Conservation (phyloP, 2,329 filamentous ascomycete species). For the Phyllosticta citribraziliensis region DNA sequence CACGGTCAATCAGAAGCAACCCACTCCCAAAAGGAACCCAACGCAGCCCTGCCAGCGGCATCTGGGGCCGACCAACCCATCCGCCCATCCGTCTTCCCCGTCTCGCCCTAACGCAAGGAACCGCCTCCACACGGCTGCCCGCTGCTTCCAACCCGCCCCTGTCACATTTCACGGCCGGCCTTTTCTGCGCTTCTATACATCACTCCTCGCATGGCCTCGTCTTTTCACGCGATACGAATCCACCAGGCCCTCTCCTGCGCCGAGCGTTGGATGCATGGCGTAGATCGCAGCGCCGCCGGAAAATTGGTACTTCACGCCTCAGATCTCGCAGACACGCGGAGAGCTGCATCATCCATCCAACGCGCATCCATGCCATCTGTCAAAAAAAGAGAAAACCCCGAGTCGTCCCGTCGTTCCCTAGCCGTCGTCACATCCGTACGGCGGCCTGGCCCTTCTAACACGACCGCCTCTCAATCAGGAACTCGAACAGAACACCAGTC, state of each 20-base stretch:
- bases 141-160: neutral
- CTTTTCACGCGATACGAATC: neutral
- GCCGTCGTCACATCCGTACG: neutral
- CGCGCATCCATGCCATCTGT: neutral
- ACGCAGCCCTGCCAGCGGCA: neutral
- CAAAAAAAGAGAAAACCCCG: neutral
- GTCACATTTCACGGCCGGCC: neutral
- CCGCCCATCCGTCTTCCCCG: constrained; percentile 1
- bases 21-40: neutral
- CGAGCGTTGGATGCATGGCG: neutral
- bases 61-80: neutral
- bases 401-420: neutral
- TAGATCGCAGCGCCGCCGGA: neutral
- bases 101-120: constrained; percentile 8
- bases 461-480: neutral
- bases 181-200: neutral
- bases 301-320: neutral
- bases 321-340: neutral
- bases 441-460: neutral
- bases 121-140: neutral
- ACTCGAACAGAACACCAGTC: neutral
- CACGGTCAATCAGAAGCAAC: no score
- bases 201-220: neutral
- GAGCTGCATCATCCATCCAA: neutral
- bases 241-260: neutral